These are phyloP conservation scores for Amaranthus hypochondriacus DNA, from an alignment of 148 eudicot species.

Conservation along the genomic window DNA sequence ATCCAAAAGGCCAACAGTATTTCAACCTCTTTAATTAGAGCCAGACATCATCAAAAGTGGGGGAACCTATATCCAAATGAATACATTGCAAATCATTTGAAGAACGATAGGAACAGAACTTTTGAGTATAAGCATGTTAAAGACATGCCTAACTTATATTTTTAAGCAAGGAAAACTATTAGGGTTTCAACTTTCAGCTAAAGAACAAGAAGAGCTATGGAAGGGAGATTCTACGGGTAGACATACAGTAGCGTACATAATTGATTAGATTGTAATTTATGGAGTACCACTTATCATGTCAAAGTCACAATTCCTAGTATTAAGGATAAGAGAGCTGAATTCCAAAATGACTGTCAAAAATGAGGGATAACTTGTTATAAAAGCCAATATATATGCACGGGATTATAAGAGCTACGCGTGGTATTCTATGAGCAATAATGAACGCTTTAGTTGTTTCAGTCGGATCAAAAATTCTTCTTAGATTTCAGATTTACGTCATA, in stretches of 20 bases:
- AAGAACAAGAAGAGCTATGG: background rate
- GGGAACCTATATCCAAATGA: background rate
- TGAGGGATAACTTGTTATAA: too few relatives aligned
- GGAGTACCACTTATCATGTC: too few relatives aligned
- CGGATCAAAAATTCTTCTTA: background rate
- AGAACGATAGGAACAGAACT: background rate
- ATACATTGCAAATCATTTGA: background rate
- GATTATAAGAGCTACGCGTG: background rate
- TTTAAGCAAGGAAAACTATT: background rate
- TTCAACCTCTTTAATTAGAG: background rate
- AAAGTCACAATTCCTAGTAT: too few relatives aligned
- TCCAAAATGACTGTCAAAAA: too few relatives aligned
- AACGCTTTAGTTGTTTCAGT: background rate
- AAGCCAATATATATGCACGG: background rate
- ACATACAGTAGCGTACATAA: background rate
- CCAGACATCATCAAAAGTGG: background rate
- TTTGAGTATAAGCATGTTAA: background rate
- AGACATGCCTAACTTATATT: background rate
- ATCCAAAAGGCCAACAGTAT: background rate
- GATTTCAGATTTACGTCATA: background rate
- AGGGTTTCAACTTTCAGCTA: background rate
- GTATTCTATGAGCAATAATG: background rate
- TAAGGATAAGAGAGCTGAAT: too few relatives aligned
- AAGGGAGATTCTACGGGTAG: background rate
- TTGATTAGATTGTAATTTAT: too few relatives aligned